phyloP scores from a whole-genome alignment of 495 filamentous ascomycete species.

The Penicillium steckii region DNA sequence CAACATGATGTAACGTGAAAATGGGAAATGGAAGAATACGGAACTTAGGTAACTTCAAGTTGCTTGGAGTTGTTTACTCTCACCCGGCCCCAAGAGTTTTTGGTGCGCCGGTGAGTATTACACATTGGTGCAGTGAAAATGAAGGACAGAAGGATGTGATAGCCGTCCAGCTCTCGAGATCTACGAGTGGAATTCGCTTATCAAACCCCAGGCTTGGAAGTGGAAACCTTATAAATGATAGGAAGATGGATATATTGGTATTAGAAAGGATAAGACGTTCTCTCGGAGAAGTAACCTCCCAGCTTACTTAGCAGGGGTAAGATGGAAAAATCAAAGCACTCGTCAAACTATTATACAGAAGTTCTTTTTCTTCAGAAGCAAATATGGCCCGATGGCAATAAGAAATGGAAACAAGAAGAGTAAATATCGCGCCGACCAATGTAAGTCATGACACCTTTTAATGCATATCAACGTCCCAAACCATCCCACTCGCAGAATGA shows the following conservation, averaged over 20 bases:
- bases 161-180: no score
- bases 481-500: not conserved
- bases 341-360: slow-evolving; percentile 14
- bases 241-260: not conserved
- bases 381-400: not conserved
- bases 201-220: no score
- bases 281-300: not conserved
- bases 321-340: slow-evolving; percentile 4
- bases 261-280: not conserved
- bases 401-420: slow-evolving; percentile 6
- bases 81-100: no score
- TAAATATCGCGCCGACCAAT: not conserved
- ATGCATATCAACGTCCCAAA: not conserved
- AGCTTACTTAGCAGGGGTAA: not conserved
- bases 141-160: no score
- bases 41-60: no score
- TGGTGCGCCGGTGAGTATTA: no score
- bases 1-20: no score
- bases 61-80: no score
- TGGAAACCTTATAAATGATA: not conserved
- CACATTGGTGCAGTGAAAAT: no score
- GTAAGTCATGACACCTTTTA: slow-evolving; percentile 16
- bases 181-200: no score
- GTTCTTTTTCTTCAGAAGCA: no score
- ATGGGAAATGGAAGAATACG: no score